phyloP scores from a whole-genome alignment of 1,284 basidiomycete species.

The Pyrrhoderma lamaoense region DNA sequence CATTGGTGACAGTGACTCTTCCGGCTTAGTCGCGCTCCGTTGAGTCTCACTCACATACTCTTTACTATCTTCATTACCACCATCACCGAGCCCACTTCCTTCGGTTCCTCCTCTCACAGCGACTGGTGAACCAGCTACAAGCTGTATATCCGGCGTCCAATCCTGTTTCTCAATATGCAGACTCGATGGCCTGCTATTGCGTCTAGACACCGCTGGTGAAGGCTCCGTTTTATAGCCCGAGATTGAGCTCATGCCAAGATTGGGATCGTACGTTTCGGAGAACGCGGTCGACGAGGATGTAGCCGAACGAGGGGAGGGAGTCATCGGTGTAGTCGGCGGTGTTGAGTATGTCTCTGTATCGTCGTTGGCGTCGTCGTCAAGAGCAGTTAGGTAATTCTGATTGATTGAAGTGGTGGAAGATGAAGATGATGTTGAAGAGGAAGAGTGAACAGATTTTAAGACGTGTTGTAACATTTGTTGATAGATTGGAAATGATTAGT shows the following conservation, averaged over 20 bases:
- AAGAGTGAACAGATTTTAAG: too few relatives aligned
- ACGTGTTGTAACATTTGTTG: too few relatives aligned
- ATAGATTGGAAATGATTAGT: too few relatives aligned
- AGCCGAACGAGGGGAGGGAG: conserved; percentile 22
- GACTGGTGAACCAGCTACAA: conserved; percentile 37
- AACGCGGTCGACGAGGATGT: conserved; percentile 26
- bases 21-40: background rate
- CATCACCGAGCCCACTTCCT: conserved; percentile 18
- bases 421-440: too few relatives aligned
- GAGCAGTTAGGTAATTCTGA: too few relatives aligned
- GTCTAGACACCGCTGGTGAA: conserved; percentile 36
- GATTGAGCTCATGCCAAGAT: too few relatives aligned
- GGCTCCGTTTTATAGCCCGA: conserved; percentile 27
- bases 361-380: conserved; percentile 6
- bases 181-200: conserved; percentile 40
- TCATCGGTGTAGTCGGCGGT: conserved; percentile 48
- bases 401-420: too few relatives aligned
- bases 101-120: conserved; percentile 17
- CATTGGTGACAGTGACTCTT: background rate
- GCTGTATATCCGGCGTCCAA: conserved; percentile 42
- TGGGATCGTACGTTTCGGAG: conserved; percentile 4
- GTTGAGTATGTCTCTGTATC: conserved; percentile 53
- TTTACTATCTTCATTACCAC: background rate
- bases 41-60: background rate
- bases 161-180: conserved; percentile 38